These are phyloP conservation scores for Boletus pseudo-olivaceus DNA, from an alignment of 768 basidiomycete species.

Conservation along the genomic window DNA sequence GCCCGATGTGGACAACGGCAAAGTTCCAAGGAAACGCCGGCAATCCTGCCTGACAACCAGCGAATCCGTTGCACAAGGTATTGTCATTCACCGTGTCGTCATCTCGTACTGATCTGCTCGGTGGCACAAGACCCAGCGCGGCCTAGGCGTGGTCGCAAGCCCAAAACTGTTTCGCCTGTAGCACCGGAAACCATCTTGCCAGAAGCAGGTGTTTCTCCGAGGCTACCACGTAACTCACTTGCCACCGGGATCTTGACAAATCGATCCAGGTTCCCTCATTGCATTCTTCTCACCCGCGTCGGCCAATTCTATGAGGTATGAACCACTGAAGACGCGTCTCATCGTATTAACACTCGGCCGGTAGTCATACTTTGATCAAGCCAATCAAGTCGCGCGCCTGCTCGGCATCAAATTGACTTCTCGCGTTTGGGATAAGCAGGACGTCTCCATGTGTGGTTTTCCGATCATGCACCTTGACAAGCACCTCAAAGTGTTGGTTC, in stretches of 20 bases:
- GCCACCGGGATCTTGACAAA: conserved; percentile 72
- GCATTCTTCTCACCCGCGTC: conserved; percentile 85
- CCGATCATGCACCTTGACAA: conserved; percentile 82
- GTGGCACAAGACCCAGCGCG: conserved; percentile 1
- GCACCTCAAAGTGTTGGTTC: conserved; percentile 81
- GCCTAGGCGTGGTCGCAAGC: conserved; percentile 19
- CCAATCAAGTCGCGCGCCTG: conserved; percentile 67
- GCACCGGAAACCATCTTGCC: not conserved
- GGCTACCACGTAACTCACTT: conserved; percentile 46
- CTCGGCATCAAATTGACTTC: conserved; percentile 82
- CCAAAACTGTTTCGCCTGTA: not conserved
- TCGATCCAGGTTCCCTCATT: conserved; percentile 75
- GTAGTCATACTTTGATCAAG: conserved; percentile 95
- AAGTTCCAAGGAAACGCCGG: not conserved
- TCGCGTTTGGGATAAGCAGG: conserved; percentile 65
- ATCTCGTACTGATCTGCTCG: not conserved
- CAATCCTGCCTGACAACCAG: not conserved
- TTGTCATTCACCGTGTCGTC: not conserved
- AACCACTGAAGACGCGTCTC: not conserved
- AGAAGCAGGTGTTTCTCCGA: conserved; percentile 3
- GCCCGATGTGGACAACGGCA: not conserved
- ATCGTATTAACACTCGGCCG: conserved; percentile 3
- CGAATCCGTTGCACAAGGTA: conserved; percentile 7
- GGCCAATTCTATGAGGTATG: conserved; percentile 94
- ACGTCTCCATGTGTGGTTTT: conserved; percentile 87